Percentiles rank a stretch among this genome's conserved stretches.
Conservation (phyloP, 192 early-diverging fungal genomes). For the Haplosporangium gracile region DNA sequence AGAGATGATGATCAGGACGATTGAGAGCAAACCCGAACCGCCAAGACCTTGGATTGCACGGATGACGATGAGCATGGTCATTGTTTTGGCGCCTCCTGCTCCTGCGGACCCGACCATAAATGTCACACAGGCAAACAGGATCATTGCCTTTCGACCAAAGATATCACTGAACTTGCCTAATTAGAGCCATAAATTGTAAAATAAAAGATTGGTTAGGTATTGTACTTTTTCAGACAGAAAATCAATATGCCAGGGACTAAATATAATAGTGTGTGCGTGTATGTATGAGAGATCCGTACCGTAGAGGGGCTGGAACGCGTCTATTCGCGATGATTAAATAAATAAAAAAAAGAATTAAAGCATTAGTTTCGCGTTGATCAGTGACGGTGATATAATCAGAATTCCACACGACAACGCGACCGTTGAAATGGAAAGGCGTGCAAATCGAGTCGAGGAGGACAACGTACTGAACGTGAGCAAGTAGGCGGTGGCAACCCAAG, state of each 20-base stretch:
- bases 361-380: not conserved
- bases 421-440: too few relatives aligned
- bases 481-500: slow-evolving; percentile 86
- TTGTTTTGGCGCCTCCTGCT: slow-evolving; percentile 82
- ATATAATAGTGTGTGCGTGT: too few relatives aligned
- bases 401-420: not conserved
- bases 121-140: slow-evolving; percentile 78
- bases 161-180: slow-evolving; percentile 88
- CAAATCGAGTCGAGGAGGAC: not conserved
- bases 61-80: slow-evolving; percentile 76
- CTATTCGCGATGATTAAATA: not conserved
- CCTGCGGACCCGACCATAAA: slow-evolving; percentile 87
- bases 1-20: slow-evolving; percentile 86
- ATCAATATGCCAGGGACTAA: not conserved
- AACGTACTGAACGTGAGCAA: slow-evolving; percentile 65
- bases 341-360: not conserved
- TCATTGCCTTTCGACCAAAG: slow-evolving; percentile 87
- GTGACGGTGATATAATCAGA: not conserved
- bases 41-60: slow-evolving; percentile 89
- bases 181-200: not conserved
- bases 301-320: slow-evolving; percentile 44
- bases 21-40: slow-evolving; percentile 79
- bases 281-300: not conserved
- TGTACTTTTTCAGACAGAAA: too few relatives aligned
- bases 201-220: not conserved